Evolutionary conservation across 2,329 filamentous ascomycete genomes (phyloP), one percentile per base, ranked within the genome.

Genomic region (Xylariales sp.): DNA sequence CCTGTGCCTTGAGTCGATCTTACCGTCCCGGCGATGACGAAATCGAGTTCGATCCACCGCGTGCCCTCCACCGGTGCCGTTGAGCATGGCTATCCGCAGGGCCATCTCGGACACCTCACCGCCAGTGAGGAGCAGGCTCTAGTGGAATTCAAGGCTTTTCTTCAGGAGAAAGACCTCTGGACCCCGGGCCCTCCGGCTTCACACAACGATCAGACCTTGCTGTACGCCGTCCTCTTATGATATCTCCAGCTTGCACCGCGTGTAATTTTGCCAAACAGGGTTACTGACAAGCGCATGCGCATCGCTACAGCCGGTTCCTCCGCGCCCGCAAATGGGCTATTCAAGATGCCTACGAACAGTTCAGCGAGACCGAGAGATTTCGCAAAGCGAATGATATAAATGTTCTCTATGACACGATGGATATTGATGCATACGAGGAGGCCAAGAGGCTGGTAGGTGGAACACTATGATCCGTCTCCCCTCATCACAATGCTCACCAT

Each of bases 311-410:
- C 45, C 88, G 90, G 43, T 96, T 85, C 61, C 72, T 96, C 35
- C 85, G 90, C 52, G 90, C 90, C 23, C 81, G 90, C 40, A 85
- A 81, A 61, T 96, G 91, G 70, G 67, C 83, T 19, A 76, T 87
- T 8, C 65, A 80, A 48, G 88, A 91, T 49, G 90, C 90, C 11
- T 83, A 83, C 57, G 74, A 68, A 42, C 90, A 96, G 65, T 95
- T 95, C 66, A 81, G 83, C 53, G 86, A 89, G 38, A 95, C 89
- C 1, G 88, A 95, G 62, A 78, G 86, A 41, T 96, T 90, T 87
- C 81, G 90, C 43, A 77, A 77, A 49, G 80, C 85, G 45, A 91
- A 91, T 60, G 72, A 86, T 48, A 75, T 95, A 33, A 78, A 89
- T 44, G 70, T 78, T 30, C 70, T 96, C 25, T 96, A 95, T 65